Percentiles rank a stretch among this genome's conserved stretches.
These are phyloP conservation scores for Agaricus subrufescens DNA, from an alignment of 768 basidiomycete genomes.

Conservation along the genomic window DNA sequence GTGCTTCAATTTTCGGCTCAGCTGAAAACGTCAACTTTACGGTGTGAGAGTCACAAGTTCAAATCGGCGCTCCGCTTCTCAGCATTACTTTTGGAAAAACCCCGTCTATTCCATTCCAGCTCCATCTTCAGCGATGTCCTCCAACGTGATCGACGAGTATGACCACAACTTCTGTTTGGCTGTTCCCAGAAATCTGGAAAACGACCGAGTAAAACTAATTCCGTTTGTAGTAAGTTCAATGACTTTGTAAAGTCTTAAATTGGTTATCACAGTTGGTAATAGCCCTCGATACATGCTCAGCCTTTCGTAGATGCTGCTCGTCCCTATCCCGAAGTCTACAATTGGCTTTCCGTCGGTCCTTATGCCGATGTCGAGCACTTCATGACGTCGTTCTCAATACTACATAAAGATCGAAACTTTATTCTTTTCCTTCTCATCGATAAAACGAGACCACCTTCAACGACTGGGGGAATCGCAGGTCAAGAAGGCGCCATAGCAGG, in stretches of 20 bases:
- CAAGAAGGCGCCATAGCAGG: conserved; percentile 40
- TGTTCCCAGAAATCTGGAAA: conserved; percentile 38
- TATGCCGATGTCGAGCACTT: conserved; percentile 34
- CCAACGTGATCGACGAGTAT: conserved; percentile 12
- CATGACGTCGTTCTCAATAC: conserved; percentile 24
- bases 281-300: conserved; percentile 43
- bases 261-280: background rate
- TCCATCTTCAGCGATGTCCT: background rate
- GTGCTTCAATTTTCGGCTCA: too few species aligned
- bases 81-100: too few species aligned
- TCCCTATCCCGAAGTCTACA: conserved; percentile 35
- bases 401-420: conserved; percentile 28
- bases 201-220: conserved; percentile 39
- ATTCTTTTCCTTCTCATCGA: conserved; percentile 53
- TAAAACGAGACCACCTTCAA: conserved; percentile 29
- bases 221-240: conserved; percentile 42
- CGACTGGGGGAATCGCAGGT: background rate
- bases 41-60: too few species aligned
- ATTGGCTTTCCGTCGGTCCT: conserved; percentile 48
- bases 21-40: too few species aligned
- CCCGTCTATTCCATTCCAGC: too few species aligned
- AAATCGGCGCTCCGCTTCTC: too few species aligned
- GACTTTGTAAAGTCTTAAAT: background rate
- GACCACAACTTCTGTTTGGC: conserved; percentile 50
- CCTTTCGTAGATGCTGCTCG: conserved; percentile 29